These are phyloP conservation scores for Papiliotrema laurentii DNA, from an alignment of 1,284 basidiomycete genomes.

Conservation along the genomic window DNA sequence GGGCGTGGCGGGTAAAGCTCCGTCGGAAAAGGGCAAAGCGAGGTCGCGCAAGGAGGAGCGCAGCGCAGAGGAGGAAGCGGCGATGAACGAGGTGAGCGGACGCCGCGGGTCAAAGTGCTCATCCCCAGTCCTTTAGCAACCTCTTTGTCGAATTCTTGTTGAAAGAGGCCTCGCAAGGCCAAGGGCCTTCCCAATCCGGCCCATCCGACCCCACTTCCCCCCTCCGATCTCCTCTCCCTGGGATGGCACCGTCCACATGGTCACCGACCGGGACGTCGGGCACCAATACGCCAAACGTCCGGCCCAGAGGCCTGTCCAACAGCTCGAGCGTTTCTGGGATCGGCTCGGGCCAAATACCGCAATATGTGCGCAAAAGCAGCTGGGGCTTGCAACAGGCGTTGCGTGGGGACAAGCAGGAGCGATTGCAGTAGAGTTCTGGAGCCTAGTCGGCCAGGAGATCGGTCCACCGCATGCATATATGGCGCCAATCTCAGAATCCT, in stretches of 20 bases:
- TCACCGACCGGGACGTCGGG: slow-evolving; percentile 2
- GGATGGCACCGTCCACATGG: slow-evolving; percentile 2
- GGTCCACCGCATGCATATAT: too few relatives aligned
- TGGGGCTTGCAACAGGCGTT: slow-evolving; percentile 8
- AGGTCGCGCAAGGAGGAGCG: slow-evolving; percentile 62
- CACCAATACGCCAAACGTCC: slow-evolving; percentile 7
- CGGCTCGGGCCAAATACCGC: slow-evolving; percentile 1
- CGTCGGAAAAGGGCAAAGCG: slow-evolving; percentile 54
- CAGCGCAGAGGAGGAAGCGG: slow-evolving; percentile 42
- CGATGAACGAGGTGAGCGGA: slow-evolving; percentile 46
- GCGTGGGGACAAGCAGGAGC: neutral
- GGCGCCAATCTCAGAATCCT: too few relatives aligned
- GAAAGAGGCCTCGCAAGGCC: slow-evolving; percentile 66
- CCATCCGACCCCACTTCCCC: slow-evolving; percentile 1
- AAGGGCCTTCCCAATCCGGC: slow-evolving; percentile 7
- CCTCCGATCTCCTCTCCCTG: slow-evolving; percentile 4
- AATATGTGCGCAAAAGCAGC: slow-evolving; percentile 15
- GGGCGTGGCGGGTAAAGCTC: slow-evolving; percentile 10
- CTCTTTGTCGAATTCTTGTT: slow-evolving; percentile 94
- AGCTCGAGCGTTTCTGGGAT: slow-evolving; percentile 13
- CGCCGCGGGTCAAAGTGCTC: neutral
- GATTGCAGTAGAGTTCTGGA: too few relatives aligned
- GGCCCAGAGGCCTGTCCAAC: slow-evolving; percentile 15
- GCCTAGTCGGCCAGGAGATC: too few relatives aligned
- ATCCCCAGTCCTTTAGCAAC: slow-evolving; percentile 75